Evolutionary conservation across 495 filamentous ascomycete genomes (phyloP), one percentile per base, ranked within the genome.

Genomic region (Podospora pseudopauciseta): DNA sequence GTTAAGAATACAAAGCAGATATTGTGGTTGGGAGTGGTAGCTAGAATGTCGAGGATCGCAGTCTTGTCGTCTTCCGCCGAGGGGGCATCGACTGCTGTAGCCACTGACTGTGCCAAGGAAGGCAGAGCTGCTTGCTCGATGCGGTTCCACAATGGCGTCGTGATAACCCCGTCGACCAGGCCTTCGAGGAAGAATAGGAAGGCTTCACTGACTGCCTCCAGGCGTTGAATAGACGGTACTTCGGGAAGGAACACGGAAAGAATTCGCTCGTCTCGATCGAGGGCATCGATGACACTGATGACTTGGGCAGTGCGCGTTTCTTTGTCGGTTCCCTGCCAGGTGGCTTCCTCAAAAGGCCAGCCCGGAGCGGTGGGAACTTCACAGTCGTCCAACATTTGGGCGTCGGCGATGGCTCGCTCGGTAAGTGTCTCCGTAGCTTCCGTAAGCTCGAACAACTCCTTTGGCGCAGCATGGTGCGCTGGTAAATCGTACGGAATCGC

Each of bases 1-100:
- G 88, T 93, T 44, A 97, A 77, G 67, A 97, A 93, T 9, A 94
- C 89, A 74, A 96, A 95, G 0, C 90, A 91, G 67, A 94, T 90
- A 73, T 90, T 93, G 74, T 94, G 90, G 34, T 88, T 87, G 1
- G 93, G 92, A 0, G 86, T 85, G 11, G 85, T 80, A 0, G 89
- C 84, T 5, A 97, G 83, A 65, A 86, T 86, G 66, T 97, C 93
- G 11, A 95, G 82, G 11, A 94, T 83, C 77, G 85, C 86, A 9
- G 84, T 80, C 69, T 88, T 88, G 68, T 86, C 86, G 39, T 92
- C 89, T 67, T 94, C 91, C 1, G 77, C 77, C 9, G 39, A 6
- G 9, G 39, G 39, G 13, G 2, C 13, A 11, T 49, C 39, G 39
- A 49, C 39, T 49, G 39, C 39, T 16, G 39, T 49, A 11, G 39